phyloP scores from a whole-genome alignment of 78 protist species.

The Planoprotostelium fungivorum region DNA sequence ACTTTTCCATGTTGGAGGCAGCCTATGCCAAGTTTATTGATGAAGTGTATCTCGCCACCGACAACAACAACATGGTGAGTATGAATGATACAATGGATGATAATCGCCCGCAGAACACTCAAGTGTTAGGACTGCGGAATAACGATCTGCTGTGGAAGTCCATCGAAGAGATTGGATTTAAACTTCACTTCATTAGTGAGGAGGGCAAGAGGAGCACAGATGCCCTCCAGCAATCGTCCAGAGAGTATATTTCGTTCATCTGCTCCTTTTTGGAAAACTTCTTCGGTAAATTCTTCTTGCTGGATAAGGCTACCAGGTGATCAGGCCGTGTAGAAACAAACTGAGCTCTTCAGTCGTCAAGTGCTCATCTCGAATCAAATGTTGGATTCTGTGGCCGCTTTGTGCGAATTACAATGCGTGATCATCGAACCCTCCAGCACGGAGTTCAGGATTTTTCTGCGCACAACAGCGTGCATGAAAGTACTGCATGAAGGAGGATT shows the following conservation, averaged over 20 bases:
- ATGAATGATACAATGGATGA: no score
- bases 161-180: neutral
- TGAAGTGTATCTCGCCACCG: neutral
- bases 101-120: neutral
- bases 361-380: neutral
- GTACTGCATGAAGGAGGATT: neutral
- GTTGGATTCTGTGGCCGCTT: neutral
- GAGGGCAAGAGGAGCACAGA: neutral
- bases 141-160: neutral
- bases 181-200: neutral
- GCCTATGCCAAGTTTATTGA: neutral
- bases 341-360: neutral
- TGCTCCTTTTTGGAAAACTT: neutral
- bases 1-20: neutral
- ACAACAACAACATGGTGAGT: neutral
- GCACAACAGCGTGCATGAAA: neutral
- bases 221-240: neutral
- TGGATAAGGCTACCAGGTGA: neutral
- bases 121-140: neutral
- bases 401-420: neutral
- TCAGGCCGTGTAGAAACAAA: neutral
- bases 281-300: neutral
- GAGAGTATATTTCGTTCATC: neutral
- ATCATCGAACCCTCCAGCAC: no score
- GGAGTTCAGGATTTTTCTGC: no score